Base-by-base conservation (phyloP, 148 eudicot genomes). In the Bassia scoparia region DNA sequence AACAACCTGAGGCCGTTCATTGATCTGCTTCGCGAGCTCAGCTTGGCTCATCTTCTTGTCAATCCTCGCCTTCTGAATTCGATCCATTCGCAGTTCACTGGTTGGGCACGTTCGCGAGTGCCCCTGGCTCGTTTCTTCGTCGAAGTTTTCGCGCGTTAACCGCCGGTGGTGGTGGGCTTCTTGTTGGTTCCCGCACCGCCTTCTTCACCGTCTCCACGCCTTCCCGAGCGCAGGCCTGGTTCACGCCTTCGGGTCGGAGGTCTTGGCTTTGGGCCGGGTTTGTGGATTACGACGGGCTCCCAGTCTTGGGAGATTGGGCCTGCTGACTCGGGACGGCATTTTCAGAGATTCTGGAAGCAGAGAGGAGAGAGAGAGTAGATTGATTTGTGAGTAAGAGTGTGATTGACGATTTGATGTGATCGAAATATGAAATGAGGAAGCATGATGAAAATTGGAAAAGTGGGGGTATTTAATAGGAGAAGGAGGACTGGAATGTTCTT, bases 21-120 rank as follows among this genome's bases (percentile, higher is more conserved):
- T 86, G 21, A 87, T 87, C 82, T 54, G 34, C 76, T 87, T 89
- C 60, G 84, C 94, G 1, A 89, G 70, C 69, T 90, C 93, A 0
- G 89, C 85, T 34, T 90, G 97, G 55, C 97, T 90, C 93, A 89
- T 78, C 84, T 89, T 87, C 82, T 87, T 90, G 73, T 78, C 93
- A 7, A 90, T 69, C 81, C 97, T 75, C 63, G 91, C 93, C 76
- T 84, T 90, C 75, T 90, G 96, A 0, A 90, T n/a, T 90, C 24
- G 83, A n/a, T n/a, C 79, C 16, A 80, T 80, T 33, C 97, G 46
- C 17, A 89, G 85, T 69, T 90, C 93, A 61, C 58, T 23, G 16
- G 80, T 61, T 23, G 16, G 80, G 13, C 1, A 89, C 97, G 71
- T 63, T 71, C 0, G 68, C 88, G 2, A 89, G 53, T 26, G 91